Conservation (phyloP, 1,284 basidiomycete genomes). For the Trichosporon sp. region DNA sequence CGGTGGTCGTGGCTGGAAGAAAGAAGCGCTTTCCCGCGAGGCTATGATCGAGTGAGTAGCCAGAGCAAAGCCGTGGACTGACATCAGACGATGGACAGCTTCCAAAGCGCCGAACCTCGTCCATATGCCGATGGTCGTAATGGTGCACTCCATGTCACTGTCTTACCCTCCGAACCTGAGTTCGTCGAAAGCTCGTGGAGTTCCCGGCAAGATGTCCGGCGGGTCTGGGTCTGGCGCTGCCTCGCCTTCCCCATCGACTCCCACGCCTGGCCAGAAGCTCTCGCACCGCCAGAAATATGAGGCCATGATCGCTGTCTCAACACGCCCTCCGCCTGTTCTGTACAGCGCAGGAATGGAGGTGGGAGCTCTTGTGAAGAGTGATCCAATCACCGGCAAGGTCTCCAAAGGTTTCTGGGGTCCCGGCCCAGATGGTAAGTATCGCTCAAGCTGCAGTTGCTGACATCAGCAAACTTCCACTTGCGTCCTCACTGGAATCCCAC, state of each 20-base stretch:
- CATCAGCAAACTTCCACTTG: constrained; percentile 39
- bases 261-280: constrained; percentile 22
- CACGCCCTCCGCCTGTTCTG: constrained; percentile 39
- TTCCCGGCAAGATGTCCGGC: constrained; percentile 32
- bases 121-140: constrained; percentile 36
- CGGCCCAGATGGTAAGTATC: constrained; percentile 35
- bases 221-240: constrained; percentile 9
- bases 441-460: not conserved
- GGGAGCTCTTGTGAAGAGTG: constrained; percentile 40
- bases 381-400: constrained; percentile 44
- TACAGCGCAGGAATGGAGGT: constrained; percentile 37
- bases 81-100: constrained; percentile 36
- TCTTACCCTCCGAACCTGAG: constrained; percentile 32
- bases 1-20: constrained; percentile 21
- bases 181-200: not conserved
- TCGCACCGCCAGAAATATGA: constrained; percentile 44
- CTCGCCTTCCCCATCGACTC: constrained; percentile 6
- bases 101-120: constrained; percentile 35
- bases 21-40: constrained; percentile 32
- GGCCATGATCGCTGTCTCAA: constrained; percentile 36
- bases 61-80: not conserved
- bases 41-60: constrained; percentile 42
- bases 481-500: constrained; percentile 35
- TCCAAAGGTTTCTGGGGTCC: constrained; percentile 48
- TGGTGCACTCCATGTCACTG: constrained; percentile 40